These are phyloP conservation scores for Russula earlei DNA, from an alignment of 768 basidiomycete species.

Conservation along the genomic window DNA sequence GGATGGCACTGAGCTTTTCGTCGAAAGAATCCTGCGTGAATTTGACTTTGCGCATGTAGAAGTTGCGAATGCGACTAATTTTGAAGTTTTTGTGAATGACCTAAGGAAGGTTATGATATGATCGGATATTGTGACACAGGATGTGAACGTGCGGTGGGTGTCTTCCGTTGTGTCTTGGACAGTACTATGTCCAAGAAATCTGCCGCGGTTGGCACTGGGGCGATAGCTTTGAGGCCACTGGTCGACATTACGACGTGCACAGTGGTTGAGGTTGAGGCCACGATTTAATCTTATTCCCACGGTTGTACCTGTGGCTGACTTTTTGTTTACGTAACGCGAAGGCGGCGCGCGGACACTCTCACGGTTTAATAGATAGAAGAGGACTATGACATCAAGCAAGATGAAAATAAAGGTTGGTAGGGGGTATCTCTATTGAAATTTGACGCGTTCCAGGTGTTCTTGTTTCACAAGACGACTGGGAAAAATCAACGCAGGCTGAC, in stretches of 20 bases:
- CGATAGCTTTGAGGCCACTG: constrained; percentile 90
- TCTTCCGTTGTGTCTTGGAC: constrained; percentile 93
- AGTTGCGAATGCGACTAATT: constrained; percentile 95
- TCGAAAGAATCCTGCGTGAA: constrained; percentile 97
- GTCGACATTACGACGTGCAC: constrained; percentile 45
- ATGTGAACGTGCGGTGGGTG: constrained; percentile 62
- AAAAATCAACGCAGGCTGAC: too few relatives aligned
- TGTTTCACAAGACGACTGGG: too few relatives aligned
- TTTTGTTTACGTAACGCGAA: too few relatives aligned
- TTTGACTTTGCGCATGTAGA: constrained; percentile 99
- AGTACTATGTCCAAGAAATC: constrained; percentile 94
- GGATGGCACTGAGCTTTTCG: constrained; percentile 87
- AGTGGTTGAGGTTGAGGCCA: background rate
- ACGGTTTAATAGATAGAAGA: too few relatives aligned
- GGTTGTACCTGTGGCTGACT: too few relatives aligned
- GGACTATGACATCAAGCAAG: too few relatives aligned
- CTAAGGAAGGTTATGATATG: constrained; percentile 30
- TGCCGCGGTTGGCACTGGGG: constrained; percentile 93
- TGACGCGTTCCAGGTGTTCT: too few relatives aligned
- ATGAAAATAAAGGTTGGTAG: too few relatives aligned
- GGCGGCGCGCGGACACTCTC: too few relatives aligned
- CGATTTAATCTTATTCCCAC: too few relatives aligned
- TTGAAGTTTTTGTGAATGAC: constrained; percentile 99
- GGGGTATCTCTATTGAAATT: too few relatives aligned
- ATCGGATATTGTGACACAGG: background rate